A percentile compares a stretch with the other conserved stretches of the same genome.
These are phyloP conservation scores for Trichoderma gamsii DNA, from an alignment of 495 filamentous ascomycete genomes.

Conservation along the genomic window DNA sequence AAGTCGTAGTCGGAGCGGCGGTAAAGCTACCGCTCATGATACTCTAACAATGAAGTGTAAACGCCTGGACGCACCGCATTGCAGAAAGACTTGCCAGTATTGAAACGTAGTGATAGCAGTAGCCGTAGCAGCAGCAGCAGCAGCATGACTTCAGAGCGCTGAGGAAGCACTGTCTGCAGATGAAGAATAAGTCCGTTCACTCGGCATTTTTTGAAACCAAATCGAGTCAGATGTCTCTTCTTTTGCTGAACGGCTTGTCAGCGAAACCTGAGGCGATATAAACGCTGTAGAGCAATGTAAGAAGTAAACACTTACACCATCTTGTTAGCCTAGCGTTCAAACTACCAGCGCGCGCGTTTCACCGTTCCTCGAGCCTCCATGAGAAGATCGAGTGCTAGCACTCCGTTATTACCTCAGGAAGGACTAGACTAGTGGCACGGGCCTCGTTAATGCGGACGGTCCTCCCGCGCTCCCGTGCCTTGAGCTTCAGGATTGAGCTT, in stretches of 20 bases:
- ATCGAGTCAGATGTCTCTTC: too few relatives aligned
- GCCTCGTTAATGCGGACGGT: background rate
- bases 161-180: too few relatives aligned
- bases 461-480: conserved; percentile 8
- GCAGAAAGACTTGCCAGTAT: too few relatives aligned
- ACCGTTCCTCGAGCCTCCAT: background rate
- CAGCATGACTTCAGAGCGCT: too few relatives aligned
- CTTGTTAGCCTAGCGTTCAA: background rate
- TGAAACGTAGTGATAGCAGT: too few relatives aligned
- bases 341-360: background rate
- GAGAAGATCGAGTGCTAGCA: background rate
- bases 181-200: too few relatives aligned
- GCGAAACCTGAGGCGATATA: background rate
- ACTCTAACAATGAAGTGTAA: background rate
- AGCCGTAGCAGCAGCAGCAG: too few relatives aligned
- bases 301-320: background rate
- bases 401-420: conserved; percentile 4
- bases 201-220: too few relatives aligned
- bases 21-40: background rate
- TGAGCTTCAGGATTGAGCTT: background rate
- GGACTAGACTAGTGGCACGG: background rate
- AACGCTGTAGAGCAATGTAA: background rate
- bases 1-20: background rate
- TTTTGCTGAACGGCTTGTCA: background rate
- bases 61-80: background rate